Conservation (phyloP, 148 eudicot genomes). For the Linanthus parryae region DNA sequence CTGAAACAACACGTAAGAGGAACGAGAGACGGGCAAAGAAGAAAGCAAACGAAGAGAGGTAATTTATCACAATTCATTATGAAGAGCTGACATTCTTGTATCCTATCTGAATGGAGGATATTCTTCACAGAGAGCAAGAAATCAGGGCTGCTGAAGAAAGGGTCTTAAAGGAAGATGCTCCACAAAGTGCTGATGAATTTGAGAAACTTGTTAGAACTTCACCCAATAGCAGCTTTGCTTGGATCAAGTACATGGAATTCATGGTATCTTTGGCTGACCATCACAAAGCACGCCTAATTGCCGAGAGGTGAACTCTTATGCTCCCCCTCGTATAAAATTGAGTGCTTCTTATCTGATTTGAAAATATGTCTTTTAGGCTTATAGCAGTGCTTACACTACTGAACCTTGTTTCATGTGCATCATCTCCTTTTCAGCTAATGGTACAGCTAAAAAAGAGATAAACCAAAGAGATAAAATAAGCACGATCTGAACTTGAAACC, state of each 20-base stretch:
- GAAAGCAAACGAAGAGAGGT: constrained; percentile 74
- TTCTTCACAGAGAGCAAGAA: constrained; percentile 51
- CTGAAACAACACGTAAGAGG: constrained; percentile 37
- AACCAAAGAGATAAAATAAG: too few species aligned
- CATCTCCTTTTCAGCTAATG: too few species aligned
- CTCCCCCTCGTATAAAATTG: too few species aligned
- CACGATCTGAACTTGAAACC: too few species aligned
- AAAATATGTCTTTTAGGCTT: too few species aligned
- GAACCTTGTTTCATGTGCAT: too few species aligned
- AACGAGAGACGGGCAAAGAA: constrained; percentile 49
- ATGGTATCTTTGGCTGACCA: constrained; percentile 67
- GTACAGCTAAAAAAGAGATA: too few species aligned
- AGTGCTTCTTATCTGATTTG: too few species aligned
- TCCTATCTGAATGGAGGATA: too few species aligned
- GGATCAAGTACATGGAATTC: constrained; percentile 85
- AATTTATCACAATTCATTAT: too few species aligned
- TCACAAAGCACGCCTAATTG: constrained; percentile 83
- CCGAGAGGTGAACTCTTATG: constrained; percentile 95
- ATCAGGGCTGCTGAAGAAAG: constrained; percentile 92
- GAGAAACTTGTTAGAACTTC: constrained; percentile 73
- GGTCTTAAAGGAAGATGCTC: constrained; percentile 53
- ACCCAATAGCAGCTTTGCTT: constrained; percentile 81
- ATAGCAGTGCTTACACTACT: too few species aligned
- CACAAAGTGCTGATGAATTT: constrained; percentile 72
- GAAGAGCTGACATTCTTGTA: too few species aligned